Conservation (phyloP, 257 asterid genomes). For the Galeopsis tetrahit region DNA sequence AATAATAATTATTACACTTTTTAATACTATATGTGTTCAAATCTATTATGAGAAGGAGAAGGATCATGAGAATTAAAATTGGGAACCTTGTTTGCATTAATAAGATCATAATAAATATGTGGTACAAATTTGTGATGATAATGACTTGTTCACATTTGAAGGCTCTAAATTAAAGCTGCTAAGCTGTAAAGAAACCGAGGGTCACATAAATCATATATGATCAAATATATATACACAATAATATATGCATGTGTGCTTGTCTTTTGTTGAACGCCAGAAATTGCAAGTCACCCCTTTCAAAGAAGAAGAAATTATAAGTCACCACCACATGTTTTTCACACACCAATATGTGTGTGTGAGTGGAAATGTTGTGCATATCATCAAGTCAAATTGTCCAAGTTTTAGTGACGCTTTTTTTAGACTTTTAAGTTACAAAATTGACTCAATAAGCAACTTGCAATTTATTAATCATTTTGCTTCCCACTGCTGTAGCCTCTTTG, state of each 20-base stretch:
- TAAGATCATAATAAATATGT: conserved; percentile 1
- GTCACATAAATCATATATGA: neutral
- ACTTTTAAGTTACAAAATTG: conserved; percentile 25
- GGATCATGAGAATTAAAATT: neutral
- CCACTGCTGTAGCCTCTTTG: too few relatives aligned
- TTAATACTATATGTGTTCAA: too few relatives aligned
- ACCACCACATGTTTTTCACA: conserved; percentile 27
- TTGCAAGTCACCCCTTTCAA: neutral
- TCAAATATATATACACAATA: neutral
- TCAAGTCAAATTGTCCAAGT: conserved; percentile 31
- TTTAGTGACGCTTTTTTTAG: neutral
- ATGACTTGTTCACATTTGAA: neutral
- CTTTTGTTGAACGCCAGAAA: conserved; percentile 13
- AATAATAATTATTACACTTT: too few relatives aligned
- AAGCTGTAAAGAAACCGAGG: conserved; percentile 28
- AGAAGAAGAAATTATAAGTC: neutral
- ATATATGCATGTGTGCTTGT: conserved; percentile 21
- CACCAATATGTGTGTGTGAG: conserved; percentile 17
- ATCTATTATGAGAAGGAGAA: too few relatives aligned
- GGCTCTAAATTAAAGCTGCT: conserved; percentile 26
- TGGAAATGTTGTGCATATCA: conserved; percentile 25
- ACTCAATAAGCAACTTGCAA: neutral
- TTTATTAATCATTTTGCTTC: conserved; percentile 33
- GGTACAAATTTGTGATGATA: conserved; percentile 1
- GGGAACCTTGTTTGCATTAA: conserved; percentile 7